Evolutionary conservation across 495 filamentous ascomycete genomes (phyloP), one percentile per base, ranked within the genome.

Genomic region (Xylaria curta): DNA sequence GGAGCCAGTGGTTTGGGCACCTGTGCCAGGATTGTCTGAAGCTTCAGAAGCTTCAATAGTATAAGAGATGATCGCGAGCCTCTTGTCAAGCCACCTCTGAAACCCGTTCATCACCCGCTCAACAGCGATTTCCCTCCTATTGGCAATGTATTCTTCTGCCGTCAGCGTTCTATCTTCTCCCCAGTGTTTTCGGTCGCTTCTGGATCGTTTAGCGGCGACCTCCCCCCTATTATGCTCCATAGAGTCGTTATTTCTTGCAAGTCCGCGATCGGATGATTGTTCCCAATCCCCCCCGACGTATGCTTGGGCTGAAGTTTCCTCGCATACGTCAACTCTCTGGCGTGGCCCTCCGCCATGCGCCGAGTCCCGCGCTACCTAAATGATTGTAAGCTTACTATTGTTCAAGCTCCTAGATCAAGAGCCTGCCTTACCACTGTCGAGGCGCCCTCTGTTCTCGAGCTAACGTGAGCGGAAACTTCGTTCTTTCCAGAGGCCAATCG

Each of bases 61-160:
- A 64, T 75, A 78, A 64, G 77, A 78, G 60, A 77, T 78, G 54
- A 78, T 74, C 4, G 70, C 75, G 12, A 77, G 70, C 66, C 70
- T 77, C 70, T 78, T 78, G 69, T 78, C 72, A 13, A 78, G 66
- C 77, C 77, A 78, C 31, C 40, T 68, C 12, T 74, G 72, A 19
- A 78, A 77, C 12, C 38, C 42, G 44, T 70, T 72, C 77, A 78
- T 77, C 9, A 77, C 75, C 72, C 74, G 54, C 21, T 63, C 77
- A 21, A 78, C 66, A 12, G 70, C 73, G 44, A 77, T 70, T 51
- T 72, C 46, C 24, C 59, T 78, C 69, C 72, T 78, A 62, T 73
- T 68, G 61, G 73, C 72, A 66, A 78, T 72, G 73, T 74, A 78
- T 63, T 78, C 75, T 65, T 78, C 77, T 49, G 77, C 73, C n/a